Evolutionary conservation across 106 monocot genomes (phyloP), one percentile per base, ranked within the genome.

Genomic region (Apostasia shenzhenica): DNA sequence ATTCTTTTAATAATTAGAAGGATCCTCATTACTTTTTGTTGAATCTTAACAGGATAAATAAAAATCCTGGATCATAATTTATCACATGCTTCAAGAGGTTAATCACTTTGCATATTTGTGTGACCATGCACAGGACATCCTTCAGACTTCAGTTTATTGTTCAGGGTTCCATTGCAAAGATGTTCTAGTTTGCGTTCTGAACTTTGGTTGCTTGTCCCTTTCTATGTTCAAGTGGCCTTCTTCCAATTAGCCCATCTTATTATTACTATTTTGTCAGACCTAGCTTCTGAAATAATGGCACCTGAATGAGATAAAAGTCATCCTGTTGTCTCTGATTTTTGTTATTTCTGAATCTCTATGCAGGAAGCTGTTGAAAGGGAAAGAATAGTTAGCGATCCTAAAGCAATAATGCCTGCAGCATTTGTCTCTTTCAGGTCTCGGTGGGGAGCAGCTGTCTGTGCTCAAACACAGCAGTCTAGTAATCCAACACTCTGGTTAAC

Each of bases 361-460:
- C 79, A 93, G 93, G 94, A 90, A 75, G 68, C 48, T 70, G 53
- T 53, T 55, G 94, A 90, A 81, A 90, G 85, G 62, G 78, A 90
- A 70, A 80, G 71, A 61, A 63, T 90, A 75, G 71, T 72, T 41
- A 77, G 65, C 5, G 81, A 87, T 67, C 80, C 86, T 8, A 87
- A 87, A 47, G 48, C 85, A 54, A 90, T 90, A 63, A 73, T 94
- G 64, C 90, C 90, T 42, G 87, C 72, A 1, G 90, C 94, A 79
- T 94, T 94, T 88, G 94, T 94, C 45, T 90, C 94, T 41, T 94
- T 94, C 58, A 87, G 70, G 69, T 72, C 70, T 40, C 81, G 87
- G 46, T 94, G 90, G 90, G 94, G 81, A 10, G 87, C 94, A 48
- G 94, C 94, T 74, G 87, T 94, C 71, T 94, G 94, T 82, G 94